These are phyloP conservation scores for Fusarium nanum DNA, from an alignment of 2,329 filamentous ascomycete species.

Conservation along the genomic window DNA sequence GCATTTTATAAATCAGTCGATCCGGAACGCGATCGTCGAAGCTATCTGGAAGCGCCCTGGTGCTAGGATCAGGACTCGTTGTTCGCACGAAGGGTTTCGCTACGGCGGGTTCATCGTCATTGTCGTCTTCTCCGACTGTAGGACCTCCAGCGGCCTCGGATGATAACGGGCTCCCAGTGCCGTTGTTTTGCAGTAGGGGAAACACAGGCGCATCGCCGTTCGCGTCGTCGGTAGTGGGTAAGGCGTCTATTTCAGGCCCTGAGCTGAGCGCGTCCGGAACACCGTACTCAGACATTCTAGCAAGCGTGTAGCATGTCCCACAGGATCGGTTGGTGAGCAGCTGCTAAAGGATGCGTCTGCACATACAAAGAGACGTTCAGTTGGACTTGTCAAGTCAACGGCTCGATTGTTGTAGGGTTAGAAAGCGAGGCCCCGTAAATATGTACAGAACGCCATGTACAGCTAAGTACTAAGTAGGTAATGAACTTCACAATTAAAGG, in stretches of 20 bases:
- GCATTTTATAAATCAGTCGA: conserved; percentile 75
- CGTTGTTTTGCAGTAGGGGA: conserved; percentile 53
- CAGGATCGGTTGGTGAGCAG: conserved; percentile 3
- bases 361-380: conserved; percentile 7
- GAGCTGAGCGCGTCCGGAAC: conserved; percentile 40
- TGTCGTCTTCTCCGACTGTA: conserved; percentile 59
- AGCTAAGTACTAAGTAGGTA: background rate
- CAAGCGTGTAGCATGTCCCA: conserved; percentile 21
- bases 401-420: background rate
- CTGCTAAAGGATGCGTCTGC: background rate
- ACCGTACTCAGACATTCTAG: conserved; percentile 45
- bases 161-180: conserved; percentile 46
- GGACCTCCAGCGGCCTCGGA: conserved; percentile 43
- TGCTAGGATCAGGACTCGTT: conserved; percentile 61
- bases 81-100: conserved; percentile 68
- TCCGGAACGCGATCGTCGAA: conserved; percentile 51
- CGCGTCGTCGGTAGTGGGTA: conserved; percentile 32
- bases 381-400: background rate
- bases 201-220: conserved; percentile 48
- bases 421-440: background rate
- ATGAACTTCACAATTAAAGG: background rate
- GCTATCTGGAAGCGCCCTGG: conserved; percentile 46
- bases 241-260: conserved; percentile 26
- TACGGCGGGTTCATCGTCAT: conserved; percentile 68
- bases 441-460: background rate